Base-by-base conservation (phyloP, 208 protist species). In the Histomonas meleagridis region DNA sequence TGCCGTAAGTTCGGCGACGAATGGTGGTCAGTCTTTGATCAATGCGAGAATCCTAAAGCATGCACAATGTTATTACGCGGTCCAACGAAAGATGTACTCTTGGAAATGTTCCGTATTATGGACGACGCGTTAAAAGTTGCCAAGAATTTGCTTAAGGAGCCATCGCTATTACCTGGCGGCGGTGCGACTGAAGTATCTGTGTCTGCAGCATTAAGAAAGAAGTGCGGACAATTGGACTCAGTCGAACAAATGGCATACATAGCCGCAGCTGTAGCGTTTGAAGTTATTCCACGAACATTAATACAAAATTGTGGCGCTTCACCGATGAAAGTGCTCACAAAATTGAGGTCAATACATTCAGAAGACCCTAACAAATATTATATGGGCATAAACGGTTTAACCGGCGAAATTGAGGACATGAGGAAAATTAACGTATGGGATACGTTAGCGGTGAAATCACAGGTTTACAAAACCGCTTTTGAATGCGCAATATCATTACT, bases 11-110 rank as follows among this genome's bases (percentile, higher is more conserved):
- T 95, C 43, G 93, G 93, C 62, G 93, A 94, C 55, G 93, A 94
- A 46, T 99, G 98, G 95, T 99, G 98, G 94, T 97, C 98, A 38
- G 99, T 99, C 94, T 96, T 99, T 91, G 97, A 97, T 55, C 96
- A 99, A 60, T 99, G 98, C 96, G 96, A 97, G 53, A 94, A 97
- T 23, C 97, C 98, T 79, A 98, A 97, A 93, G 98, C 98, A 23
- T 99, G 98, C 95, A 98, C 98, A 90, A 97, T 99, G 93, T 79
- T 99, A 9, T 96, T 99, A 21, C 96, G 99, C 92, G 99, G 99
- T 92, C 97, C 98, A 43, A 97, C 95, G 93, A 99, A 99, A 95
- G 98, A 99, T 94, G 96, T 98, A n/a, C 96, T 99, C 35, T 98
- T 99, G 92, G 99, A 99, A 95, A 97, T 99, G 93, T 97, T 98